Conservation (phyloP, 352 stramenopile species). For the Globisporangium middletonii region DNA sequence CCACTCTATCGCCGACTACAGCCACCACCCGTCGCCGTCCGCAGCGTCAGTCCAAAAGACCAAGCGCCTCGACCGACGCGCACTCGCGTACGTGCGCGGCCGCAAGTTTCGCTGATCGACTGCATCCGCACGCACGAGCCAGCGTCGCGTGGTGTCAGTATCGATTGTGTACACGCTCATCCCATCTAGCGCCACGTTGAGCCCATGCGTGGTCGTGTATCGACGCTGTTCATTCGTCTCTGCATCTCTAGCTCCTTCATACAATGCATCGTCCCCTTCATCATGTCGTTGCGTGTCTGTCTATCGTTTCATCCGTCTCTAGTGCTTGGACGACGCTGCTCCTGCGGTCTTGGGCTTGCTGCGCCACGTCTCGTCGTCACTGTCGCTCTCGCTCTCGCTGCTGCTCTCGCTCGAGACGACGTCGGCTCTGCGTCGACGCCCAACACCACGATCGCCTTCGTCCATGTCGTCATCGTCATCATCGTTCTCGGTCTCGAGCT, state of each 20-base stretch:
- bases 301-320: background rate
- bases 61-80: conserved; percentile 69
- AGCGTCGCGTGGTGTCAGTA: background rate
- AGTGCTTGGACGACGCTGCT: background rate
- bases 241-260: background rate
- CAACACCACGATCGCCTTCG: conserved; percentile 4
- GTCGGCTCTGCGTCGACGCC: background rate
- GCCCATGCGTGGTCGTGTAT: no score
- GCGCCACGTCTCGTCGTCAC: conserved; percentile 14
- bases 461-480: conserved; percentile 20
- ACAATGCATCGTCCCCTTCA: background rate
- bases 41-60: conserved; percentile 72
- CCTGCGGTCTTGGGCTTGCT: conserved; percentile 13
- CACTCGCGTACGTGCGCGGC: conserved; percentile 64
- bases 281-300: background rate
- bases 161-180: no score
- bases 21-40: conserved; percentile 50
- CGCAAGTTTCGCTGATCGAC: conserved; percentile 56
- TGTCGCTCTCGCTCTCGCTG: conserved; percentile 10
- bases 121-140: background rate
- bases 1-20: conserved; percentile 77
- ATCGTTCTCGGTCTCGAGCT: conserved; percentile 33
- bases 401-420: conserved; percentile 3
- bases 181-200: no score
- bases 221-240: background rate